Evolutionary conservation across 768 basidiomycete genomes (phyloP).

Genomic region (Cytidiella melzeri): DNA sequence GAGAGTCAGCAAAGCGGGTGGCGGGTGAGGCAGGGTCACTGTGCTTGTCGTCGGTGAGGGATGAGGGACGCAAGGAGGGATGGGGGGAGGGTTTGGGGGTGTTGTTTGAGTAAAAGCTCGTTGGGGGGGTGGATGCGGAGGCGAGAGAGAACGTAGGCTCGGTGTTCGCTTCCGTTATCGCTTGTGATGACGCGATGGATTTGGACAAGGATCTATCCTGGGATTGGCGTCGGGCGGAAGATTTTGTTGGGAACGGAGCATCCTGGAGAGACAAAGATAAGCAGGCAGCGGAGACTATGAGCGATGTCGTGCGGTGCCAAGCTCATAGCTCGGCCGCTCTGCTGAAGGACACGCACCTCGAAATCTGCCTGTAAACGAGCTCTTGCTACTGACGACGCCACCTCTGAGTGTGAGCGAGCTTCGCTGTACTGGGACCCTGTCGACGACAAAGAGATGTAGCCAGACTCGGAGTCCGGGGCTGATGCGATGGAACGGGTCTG

Average conservation of each 20-base stretch:
- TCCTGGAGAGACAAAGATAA: constrained; percentile 3
- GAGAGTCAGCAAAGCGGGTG: constrained; percentile 16
- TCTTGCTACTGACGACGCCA: constrained; percentile 2
- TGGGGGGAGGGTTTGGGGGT: constrained; percentile 9
- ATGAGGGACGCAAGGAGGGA: constrained; percentile 13
- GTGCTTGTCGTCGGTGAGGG: background rate
- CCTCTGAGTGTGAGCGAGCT: background rate
- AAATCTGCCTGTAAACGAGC: constrained; percentile 2
- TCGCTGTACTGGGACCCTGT: constrained; percentile 5
- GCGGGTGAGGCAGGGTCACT: background rate
- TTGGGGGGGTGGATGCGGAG: constrained; percentile 9
- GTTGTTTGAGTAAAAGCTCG: constrained; percentile 7
- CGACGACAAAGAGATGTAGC: constrained; percentile 2
- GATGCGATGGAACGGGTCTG: constrained; percentile 3
- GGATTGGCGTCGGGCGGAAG: constrained; percentile 3
- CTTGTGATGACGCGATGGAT: constrained; percentile 10
- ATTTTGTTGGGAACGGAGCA: background rate
- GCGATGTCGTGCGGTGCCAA: constrained; percentile 4
- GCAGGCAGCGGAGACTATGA: no score
- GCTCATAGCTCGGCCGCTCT: constrained; percentile 2
- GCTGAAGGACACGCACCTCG: constrained; percentile 8
- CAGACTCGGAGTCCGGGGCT: constrained; percentile 5
- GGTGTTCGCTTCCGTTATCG: constrained; percentile 7
- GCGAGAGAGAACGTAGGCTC: constrained; percentile 3
- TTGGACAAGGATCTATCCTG: constrained; percentile 10